Conservation (phyloP, 169 alveolate species). For the Perkinsus chesapeaki region DNA sequence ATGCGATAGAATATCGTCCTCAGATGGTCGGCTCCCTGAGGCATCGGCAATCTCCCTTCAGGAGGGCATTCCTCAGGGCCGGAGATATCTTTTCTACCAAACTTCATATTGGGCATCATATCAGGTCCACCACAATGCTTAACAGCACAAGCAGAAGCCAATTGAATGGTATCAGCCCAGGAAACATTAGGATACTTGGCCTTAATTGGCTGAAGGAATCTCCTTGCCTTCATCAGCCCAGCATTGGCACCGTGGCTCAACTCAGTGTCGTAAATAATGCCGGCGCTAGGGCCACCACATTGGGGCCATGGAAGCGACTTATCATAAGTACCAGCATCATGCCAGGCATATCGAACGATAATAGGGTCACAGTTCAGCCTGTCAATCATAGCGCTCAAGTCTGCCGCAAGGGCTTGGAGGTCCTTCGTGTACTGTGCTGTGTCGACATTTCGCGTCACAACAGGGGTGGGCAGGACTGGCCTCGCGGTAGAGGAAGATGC, state of each 20-base stretch:
- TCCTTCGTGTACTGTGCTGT: not conserved
- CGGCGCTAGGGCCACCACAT: constrained; percentile 56
- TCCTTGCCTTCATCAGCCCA: constrained; percentile 49
- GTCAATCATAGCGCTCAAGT: not conserved
- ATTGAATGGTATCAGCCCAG: constrained; percentile 50
- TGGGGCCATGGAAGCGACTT: constrained; percentile 12
- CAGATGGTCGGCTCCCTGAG: constrained; percentile 12
- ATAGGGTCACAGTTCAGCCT: constrained; percentile 11
- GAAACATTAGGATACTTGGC: constrained; percentile 47
- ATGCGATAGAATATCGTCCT: constrained; percentile 37
- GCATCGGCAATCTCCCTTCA: not conserved
- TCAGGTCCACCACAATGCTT: constrained; percentile 58
- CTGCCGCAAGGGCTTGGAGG: not conserved
- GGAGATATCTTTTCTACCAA: constrained; percentile 37
- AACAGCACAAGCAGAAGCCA: constrained; percentile 54
- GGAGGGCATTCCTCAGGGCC: not conserved
- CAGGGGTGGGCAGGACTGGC: not conserved
- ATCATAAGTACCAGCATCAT: constrained; percentile 18
- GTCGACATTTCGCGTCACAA: not conserved
- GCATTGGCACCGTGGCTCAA: constrained; percentile 41
- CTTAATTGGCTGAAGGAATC: constrained; percentile 36
- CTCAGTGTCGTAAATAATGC: constrained; percentile 37
- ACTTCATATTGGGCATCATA: constrained; percentile 28
- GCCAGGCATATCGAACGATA: constrained; percentile 16
- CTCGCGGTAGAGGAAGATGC: not conserved